These are phyloP conservation scores for Calonectria naviculata DNA, from an alignment of 2,329 filamentous ascomycete species.

Conservation along the genomic window DNA sequence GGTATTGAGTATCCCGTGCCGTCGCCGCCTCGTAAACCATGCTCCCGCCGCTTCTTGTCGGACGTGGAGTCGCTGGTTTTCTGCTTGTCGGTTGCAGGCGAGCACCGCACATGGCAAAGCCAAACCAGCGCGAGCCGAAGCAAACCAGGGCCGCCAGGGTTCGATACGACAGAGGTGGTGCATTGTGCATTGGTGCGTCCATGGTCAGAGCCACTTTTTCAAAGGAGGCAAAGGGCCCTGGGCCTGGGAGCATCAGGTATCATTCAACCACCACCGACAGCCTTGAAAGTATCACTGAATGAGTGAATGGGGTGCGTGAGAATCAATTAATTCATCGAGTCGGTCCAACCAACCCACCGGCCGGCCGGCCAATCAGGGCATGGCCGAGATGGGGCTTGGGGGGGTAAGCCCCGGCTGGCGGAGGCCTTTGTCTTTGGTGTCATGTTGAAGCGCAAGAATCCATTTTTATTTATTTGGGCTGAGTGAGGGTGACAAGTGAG, in stretches of 20 bases:
- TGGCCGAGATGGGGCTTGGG: constrained; percentile 16
- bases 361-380: constrained; percentile 31
- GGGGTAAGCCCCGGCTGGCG: neutral
- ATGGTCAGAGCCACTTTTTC: constrained; percentile 8
- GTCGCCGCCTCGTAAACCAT: constrained; percentile 39
- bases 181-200: constrained; percentile 32
- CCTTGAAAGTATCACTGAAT: constrained; percentile 1
- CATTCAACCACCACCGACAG: constrained; percentile 13
- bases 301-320: constrained; percentile 12
- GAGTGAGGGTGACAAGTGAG: constrained; percentile 3
- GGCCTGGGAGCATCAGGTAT: constrained; percentile 1
- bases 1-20: constrained; percentile 30
- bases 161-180: constrained; percentile 30
- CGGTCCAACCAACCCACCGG: constrained; percentile 14
- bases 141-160: constrained; percentile 8
- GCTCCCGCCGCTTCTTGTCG: constrained; percentile 36
- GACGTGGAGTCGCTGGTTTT: constrained; percentile 25
- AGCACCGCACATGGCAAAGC: neutral
- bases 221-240: constrained; percentile 4
- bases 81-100: neutral
- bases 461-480: constrained; percentile 20
- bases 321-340: constrained; percentile 10
- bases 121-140: neutral
- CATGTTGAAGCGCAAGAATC: constrained; percentile 15
- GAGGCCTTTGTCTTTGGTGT: constrained; percentile 16